phyloP scores from a whole-genome alignment of 2,329 filamentous ascomycete genomes.

The Taxawa tesnikishii region DNA sequence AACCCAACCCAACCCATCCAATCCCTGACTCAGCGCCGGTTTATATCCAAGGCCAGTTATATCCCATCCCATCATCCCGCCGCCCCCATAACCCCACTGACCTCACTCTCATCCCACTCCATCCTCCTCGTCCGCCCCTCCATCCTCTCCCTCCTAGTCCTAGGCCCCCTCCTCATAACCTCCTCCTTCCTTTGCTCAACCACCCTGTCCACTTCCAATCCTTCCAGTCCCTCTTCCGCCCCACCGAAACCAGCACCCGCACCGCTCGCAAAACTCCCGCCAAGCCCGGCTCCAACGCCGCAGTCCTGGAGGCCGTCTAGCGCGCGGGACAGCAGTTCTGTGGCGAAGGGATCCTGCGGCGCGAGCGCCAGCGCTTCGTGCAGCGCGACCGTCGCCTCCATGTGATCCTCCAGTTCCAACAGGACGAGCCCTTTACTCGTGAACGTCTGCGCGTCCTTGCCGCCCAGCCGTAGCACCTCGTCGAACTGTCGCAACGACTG shows the following conservation, averaged over 20 bases:
- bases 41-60: too few species aligned
- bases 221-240: too few species aligned
- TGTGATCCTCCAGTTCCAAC: conserved; percentile 61
- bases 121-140: neutral
- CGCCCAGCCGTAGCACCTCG: conserved; percentile 67
- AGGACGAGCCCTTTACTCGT: conserved; percentile 73
- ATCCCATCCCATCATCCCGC: too few species aligned
- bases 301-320: conserved; percentile 50
- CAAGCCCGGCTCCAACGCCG: too few species aligned
- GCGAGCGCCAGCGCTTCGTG: conserved; percentile 74
- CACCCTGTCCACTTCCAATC: neutral
- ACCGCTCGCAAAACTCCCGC: neutral
- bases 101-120: neutral
- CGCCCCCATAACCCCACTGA: too few species aligned
- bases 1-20: too few species aligned
- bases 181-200: neutral
- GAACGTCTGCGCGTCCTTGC: conserved; percentile 66
- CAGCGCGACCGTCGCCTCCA: conserved; percentile 68
- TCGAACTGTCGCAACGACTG: conserved; percentile 74
- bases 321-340: conserved; percentile 63
- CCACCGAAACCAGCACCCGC: too few species aligned
- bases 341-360: conserved; percentile 71
- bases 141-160: neutral
- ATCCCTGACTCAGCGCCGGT: too few species aligned
- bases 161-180: neutral